Evolutionary conservation across 257 asterid genomes (phyloP).

Genomic region (Mentha longifolia): DNA sequence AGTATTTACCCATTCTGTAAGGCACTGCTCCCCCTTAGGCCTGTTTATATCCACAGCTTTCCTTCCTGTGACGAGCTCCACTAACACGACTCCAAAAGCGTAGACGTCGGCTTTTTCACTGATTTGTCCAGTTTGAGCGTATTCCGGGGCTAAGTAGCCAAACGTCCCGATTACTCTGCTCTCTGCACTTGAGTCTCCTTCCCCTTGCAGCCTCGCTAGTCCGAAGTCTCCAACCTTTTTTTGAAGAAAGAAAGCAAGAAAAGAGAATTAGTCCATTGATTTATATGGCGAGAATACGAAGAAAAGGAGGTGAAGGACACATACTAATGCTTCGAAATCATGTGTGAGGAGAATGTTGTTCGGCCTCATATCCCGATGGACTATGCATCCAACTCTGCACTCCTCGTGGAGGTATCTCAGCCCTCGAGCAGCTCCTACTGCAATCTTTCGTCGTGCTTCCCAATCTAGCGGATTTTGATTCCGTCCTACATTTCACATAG

Average conservation of each 20-base stretch:
- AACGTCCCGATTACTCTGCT: slow-evolving; percentile 84
- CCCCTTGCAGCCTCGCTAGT: slow-evolving; percentile 73
- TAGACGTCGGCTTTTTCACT: slow-evolving; percentile 83
- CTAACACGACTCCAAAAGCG: slow-evolving; percentile 77
- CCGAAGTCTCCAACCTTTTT: slow-evolving; percentile 97
- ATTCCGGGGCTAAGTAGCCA: slow-evolving; percentile 94
- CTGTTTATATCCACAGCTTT: slow-evolving; percentile 75
- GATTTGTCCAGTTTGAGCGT: slow-evolving; percentile 82
- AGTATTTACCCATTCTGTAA: slow-evolving; percentile 76
- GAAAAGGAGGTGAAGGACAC: slow-evolving; percentile 15
- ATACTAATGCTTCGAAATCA: slow-evolving; percentile 90
- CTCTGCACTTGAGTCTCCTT: slow-evolving; percentile 60
- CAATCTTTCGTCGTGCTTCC: slow-evolving; percentile 74
- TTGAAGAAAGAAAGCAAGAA: not conserved
- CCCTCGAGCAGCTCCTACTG: slow-evolving; percentile 91
- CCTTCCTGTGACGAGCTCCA: slow-evolving; percentile 85
- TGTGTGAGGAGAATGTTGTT: slow-evolving; percentile 95
- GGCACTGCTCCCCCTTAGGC: slow-evolving; percentile 87
- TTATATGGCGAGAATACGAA: not conserved
- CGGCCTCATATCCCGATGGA: slow-evolving; percentile 92
- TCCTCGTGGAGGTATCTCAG: slow-evolving; percentile 94
- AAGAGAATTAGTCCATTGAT: not conserved
- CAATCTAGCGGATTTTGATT: slow-evolving; percentile 56
- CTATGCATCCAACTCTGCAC: slow-evolving; percentile 92
- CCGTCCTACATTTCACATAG: slow-evolving; percentile 46